phyloP scores from a whole-genome alignment of 371 early-diverging fungal genomes.

The Coemansia sp. region DNA sequence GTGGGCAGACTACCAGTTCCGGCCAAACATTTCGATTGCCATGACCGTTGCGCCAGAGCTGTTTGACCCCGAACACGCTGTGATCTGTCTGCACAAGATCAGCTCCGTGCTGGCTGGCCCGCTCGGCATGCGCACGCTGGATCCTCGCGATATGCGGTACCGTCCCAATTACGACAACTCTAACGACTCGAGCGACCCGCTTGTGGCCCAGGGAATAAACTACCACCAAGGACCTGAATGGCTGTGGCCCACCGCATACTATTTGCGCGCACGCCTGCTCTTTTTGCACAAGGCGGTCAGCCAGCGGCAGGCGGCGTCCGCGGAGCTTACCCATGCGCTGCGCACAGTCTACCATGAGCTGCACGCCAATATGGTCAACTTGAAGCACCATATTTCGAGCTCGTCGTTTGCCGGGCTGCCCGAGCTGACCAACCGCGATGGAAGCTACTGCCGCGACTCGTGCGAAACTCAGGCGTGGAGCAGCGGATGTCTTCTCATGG shows the following conservation, averaged over 20 bases:
- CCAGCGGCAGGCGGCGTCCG: neutral
- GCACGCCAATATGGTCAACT: slow-evolving; percentile 67
- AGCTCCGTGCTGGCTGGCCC: slow-evolving; percentile 75
- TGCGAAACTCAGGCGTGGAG: slow-evolving; percentile 97
- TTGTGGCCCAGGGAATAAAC: slow-evolving; percentile 91
- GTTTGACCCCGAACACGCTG: slow-evolving; percentile 76
- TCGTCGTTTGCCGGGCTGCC: slow-evolving; percentile 88
- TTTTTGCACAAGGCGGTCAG: slow-evolving; percentile 55
- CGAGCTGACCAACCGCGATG: slow-evolving; percentile 91
- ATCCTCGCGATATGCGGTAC: slow-evolving; percentile 87
- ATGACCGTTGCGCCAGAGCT: slow-evolving; percentile 95
- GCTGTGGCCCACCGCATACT: slow-evolving; percentile 92
- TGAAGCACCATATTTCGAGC: slow-evolving; percentile 68
- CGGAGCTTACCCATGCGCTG: slow-evolving; percentile 16
- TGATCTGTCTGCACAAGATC: slow-evolving; percentile 65
- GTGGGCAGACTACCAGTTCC: slow-evolving; percentile 87
- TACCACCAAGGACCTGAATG: slow-evolving; percentile 98
- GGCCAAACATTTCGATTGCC: slow-evolving; percentile 90
- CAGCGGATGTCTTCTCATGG: slow-evolving; percentile 57
- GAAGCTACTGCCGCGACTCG: slow-evolving; percentile 75
- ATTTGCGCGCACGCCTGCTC: slow-evolving; percentile 77
- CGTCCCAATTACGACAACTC: slow-evolving; percentile 88
- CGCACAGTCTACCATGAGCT: slow-evolving; percentile 52
- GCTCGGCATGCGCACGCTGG: slow-evolving; percentile 92
- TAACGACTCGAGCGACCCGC: slow-evolving; percentile 80